phyloP scores from a whole-genome alignment of 345 rosid species.

The Lagerstroemia speciosa region DNA sequence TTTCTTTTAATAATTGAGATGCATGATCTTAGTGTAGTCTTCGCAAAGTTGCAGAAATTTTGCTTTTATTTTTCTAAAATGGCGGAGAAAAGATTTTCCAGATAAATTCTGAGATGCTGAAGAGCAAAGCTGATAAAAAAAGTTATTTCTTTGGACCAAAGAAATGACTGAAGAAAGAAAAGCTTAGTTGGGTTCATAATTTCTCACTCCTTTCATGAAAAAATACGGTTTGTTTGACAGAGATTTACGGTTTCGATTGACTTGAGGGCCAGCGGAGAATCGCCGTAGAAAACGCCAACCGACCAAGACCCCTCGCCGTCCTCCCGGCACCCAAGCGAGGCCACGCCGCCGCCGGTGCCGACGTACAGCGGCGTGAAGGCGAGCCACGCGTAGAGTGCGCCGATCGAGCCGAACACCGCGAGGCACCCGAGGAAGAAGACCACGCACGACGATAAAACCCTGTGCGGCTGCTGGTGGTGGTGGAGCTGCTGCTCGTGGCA shows the following conservation, averaged over 20 bases:
- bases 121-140: background rate
- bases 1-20: no score
- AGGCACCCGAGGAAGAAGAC: constrained; percentile 46
- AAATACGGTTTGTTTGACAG: background rate
- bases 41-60: background rate
- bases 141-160: background rate
- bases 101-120: background rate
- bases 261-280: constrained; percentile 78
- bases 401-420: constrained; percentile 52
- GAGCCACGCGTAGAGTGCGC: constrained; percentile 53
- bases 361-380: constrained; percentile 25
- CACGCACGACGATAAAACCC: constrained; percentile 33
- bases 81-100: background rate
- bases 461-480: constrained; percentile 7
- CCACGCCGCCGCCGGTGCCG: constrained; percentile 11
- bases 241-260: constrained; percentile 72
- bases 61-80: background rate
- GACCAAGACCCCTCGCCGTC: constrained; percentile 97
- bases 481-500: background rate
- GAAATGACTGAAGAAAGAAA: background rate
- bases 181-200: no score
- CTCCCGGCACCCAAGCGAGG: constrained; percentile 59
- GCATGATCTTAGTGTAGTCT: background rate
- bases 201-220: background rate
- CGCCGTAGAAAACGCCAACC: constrained; percentile 76